phyloP scores from a whole-genome alignment of 1,284 basidiomycete genomes.

The Anthracocystis setariae region DNA sequence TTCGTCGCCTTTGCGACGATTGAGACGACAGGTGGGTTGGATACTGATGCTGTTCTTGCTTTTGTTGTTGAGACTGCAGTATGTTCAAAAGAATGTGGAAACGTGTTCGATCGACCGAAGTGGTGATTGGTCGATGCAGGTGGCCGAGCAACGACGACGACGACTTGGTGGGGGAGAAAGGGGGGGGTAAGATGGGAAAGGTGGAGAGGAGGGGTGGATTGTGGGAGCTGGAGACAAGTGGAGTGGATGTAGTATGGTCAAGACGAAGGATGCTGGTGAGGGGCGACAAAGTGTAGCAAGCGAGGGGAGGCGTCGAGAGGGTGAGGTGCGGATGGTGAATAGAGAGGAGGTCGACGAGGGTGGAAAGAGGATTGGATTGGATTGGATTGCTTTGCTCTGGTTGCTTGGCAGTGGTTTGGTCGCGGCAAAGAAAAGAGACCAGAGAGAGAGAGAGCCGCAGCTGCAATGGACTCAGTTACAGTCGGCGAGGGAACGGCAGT shows the following conservation, averaged over 20 bases:
- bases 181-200: background rate
- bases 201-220: conserved; percentile 2
- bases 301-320: background rate
- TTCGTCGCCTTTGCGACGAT: background rate
- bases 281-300: background rate
- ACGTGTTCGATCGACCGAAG: background rate
- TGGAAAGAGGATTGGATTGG: background rate
- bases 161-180: background rate
- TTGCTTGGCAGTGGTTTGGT: background rate
- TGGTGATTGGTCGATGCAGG: background rate
- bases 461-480: background rate
- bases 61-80: background rate
- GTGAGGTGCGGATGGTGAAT: background rate
- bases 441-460: conserved; percentile 2
- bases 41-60: background rate
- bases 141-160: background rate
- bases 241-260: conserved; percentile 11
- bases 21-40: background rate
- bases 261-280: conserved; percentile 20
- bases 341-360: conserved; percentile 3
- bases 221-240: conserved; percentile 23
- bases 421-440: background rate
- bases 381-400: no score
- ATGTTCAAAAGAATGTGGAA: background rate
- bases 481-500: background rate